Evolutionary conservation across 2,329 filamentous ascomycete genomes (phyloP).

Genomic region (Aspergillus thermomutatus): DNA sequence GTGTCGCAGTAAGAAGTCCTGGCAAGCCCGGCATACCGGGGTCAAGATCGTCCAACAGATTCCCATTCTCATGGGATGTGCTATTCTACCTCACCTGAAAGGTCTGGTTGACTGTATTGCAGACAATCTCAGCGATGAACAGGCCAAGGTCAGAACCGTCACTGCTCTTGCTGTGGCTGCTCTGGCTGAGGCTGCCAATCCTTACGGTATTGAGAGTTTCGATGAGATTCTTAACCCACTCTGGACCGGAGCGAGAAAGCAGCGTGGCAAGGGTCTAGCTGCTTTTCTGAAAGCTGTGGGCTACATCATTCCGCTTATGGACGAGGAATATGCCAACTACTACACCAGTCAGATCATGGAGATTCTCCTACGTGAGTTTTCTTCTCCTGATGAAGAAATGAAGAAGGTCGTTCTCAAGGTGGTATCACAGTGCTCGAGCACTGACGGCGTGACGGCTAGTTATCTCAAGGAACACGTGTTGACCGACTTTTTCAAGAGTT

Average conservation of each 20-base stretch:
- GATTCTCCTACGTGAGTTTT: slow-evolving; percentile 91
- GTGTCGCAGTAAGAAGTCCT: slow-evolving; percentile 97
- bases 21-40: slow-evolving; percentile 95
- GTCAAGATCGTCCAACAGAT: slow-evolving; percentile 99
- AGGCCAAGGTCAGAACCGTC: slow-evolving; percentile 95
- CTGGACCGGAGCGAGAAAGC: slow-evolving; percentile 94
- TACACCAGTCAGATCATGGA: slow-evolving; percentile 99
- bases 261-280: slow-evolving; percentile 91
- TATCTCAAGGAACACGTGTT: slow-evolving; percentile 96
- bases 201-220: slow-evolving; percentile 98
- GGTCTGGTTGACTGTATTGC: slow-evolving; percentile 95
- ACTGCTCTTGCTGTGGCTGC: slow-evolving; percentile 93
- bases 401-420: slow-evolving; percentile 99
- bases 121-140: slow-evolving; percentile 93
- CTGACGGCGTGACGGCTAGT: slow-evolving; percentile 87
- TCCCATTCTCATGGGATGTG: slow-evolving; percentile 97
- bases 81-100: slow-evolving; percentile 90
- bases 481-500: slow-evolving; percentile 96
- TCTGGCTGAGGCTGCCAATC: slow-evolving; percentile 91
- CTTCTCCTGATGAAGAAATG: slow-evolving; percentile 98
- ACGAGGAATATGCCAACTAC: slow-evolving; percentile 99
- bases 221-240: slow-evolving; percentile 96
- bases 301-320: slow-evolving; percentile 98
- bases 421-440: slow-evolving; percentile 90
- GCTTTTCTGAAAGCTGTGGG: slow-evolving; percentile 97